Percentiles rank a stretch among this genome's conserved stretches.
Conservation (phyloP, 2,329 filamentous ascomycete genomes). For the Exutisphaerella laricina region DNA sequence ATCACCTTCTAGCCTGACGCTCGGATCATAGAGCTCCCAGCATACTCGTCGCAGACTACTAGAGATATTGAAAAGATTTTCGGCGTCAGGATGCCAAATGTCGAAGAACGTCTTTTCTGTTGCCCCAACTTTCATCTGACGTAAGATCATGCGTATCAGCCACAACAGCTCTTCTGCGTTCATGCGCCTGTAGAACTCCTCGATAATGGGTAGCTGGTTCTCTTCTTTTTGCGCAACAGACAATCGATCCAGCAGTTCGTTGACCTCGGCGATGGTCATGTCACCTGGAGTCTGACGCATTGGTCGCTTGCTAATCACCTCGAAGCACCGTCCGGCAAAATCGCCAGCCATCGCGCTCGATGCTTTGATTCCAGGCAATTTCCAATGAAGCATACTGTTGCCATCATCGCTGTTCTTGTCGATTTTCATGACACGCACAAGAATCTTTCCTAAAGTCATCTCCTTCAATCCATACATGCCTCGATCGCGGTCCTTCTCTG, state of each 20-base stretch:
- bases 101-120: conserved; percentile 86
- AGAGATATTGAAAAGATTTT: conserved; percentile 71
- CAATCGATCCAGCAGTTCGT: conserved; percentile 73
- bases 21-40: conserved; percentile 80
- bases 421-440: conserved; percentile 92
- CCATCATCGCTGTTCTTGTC: conserved; percentile 86
- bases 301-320: conserved; percentile 77
- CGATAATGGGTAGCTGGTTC: conserved; percentile 75
- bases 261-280: conserved; percentile 86
- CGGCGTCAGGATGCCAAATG: conserved; percentile 50
- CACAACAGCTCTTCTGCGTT: conserved; percentile 89
- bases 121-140: conserved; percentile 68
- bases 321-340: conserved; percentile 83
- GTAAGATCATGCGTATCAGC: conserved; percentile 88
- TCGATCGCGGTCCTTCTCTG: conserved; percentile 86
- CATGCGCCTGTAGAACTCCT: conserved; percentile 83
- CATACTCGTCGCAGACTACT: conserved; percentile 86
- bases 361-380: conserved; percentile 66
- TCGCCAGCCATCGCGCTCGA: conserved; percentile 71
- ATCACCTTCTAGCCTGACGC: conserved; percentile 66
- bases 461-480: conserved; percentile 94
- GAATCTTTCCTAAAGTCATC: conserved; percentile 77
- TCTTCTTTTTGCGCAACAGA: conserved; percentile 71
- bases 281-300: conserved; percentile 67
- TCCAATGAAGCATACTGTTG: conserved; percentile 83